Conservation (phyloP, 371 early-diverging fungal species). For the Entomophthora muscae region DNA sequence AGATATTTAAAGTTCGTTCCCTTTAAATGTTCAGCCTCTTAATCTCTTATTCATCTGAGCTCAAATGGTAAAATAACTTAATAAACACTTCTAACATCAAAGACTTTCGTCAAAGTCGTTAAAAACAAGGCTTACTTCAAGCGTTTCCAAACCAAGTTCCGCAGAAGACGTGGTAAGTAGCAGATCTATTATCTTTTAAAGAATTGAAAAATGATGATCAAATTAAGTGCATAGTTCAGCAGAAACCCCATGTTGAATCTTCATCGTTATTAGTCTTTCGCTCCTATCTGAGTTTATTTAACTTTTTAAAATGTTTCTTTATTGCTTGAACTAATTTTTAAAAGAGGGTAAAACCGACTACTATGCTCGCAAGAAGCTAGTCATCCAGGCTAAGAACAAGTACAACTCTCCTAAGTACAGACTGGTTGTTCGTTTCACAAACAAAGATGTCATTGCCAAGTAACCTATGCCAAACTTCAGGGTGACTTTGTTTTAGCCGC, state of each 20-base stretch:
- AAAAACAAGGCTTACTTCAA: slow-evolving; percentile 98
- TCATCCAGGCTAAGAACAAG: slow-evolving; percentile 99
- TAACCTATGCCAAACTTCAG: slow-evolving; percentile 96
- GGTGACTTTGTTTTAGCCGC: slow-evolving; percentile 96
- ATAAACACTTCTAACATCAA: too few species aligned
- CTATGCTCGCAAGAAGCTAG: slow-evolving; percentile 98
- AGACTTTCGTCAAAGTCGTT: slow-evolving; percentile 83
- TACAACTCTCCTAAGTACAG: slow-evolving; percentile 99
- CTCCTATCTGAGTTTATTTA: slow-evolving; percentile 69
- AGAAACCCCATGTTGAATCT: slow-evolving; percentile 21
- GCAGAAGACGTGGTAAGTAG: slow-evolving; percentile 85
- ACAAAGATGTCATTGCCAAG: slow-evolving; percentile 96
- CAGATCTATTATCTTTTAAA: not conserved
- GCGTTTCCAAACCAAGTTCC: slow-evolving; percentile 99
- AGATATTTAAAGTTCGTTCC: too few species aligned
- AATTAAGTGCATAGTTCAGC: slow-evolving; percentile 62
- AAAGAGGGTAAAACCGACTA: slow-evolving; percentile 99
- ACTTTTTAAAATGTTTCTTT: not conserved
- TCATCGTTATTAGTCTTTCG: slow-evolving; percentile 52
- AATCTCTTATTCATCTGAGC: too few species aligned
- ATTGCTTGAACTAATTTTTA: not conserved
- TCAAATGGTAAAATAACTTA: too few species aligned
- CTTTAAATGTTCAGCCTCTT: too few species aligned
- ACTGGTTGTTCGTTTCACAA: slow-evolving; percentile 99
- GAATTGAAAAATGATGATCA: slow-evolving; percentile 14